Evolutionary conservation across 805 yeast genomes (phyloP).

Genomic region (Grigorovia transvaalensis): DNA sequence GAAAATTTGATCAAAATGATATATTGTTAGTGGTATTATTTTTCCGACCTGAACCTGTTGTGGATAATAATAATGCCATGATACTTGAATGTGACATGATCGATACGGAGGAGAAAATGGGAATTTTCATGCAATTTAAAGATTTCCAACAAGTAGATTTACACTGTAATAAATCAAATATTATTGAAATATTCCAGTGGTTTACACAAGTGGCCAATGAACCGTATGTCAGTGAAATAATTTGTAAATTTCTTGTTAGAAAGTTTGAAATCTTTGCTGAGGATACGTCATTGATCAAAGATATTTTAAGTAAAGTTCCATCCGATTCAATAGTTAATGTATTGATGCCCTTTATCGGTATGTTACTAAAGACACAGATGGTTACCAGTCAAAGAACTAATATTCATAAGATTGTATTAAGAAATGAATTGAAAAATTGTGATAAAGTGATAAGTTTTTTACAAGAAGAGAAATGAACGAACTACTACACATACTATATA

Average conservation of each 20-base stretch:
- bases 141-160: constrained; percentile 21
- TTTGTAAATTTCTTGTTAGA: constrained; percentile 12
- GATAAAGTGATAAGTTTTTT: constrained; percentile 3
- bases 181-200: constrained; percentile 12
- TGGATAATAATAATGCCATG: constrained; percentile 2
- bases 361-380: constrained; percentile 8
- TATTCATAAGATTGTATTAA: constrained; percentile 17
- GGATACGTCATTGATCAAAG: neutral
- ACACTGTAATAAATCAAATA: constrained; percentile 6
- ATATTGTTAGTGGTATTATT: constrained; percentile 6
- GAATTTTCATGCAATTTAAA: constrained; percentile 13
- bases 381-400: constrained; percentile 5
- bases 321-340: constrained; percentile 7
- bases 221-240: constrained; percentile 6
- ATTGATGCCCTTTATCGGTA: constrained; percentile 10
- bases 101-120: constrained; percentile 2
- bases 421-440: constrained; percentile 10
- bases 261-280: constrained; percentile 5
- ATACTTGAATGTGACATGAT: neutral
- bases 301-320: constrained; percentile 14
- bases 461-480: too few species aligned
- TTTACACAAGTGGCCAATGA: constrained; percentile 8
- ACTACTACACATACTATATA: too few species aligned
- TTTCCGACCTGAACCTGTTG: neutral
- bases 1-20: constrained; percentile 6